These are phyloP conservation scores for Gleditsia sinensis DNA, from an alignment of 306 rosid species.

Conservation along the genomic window DNA sequence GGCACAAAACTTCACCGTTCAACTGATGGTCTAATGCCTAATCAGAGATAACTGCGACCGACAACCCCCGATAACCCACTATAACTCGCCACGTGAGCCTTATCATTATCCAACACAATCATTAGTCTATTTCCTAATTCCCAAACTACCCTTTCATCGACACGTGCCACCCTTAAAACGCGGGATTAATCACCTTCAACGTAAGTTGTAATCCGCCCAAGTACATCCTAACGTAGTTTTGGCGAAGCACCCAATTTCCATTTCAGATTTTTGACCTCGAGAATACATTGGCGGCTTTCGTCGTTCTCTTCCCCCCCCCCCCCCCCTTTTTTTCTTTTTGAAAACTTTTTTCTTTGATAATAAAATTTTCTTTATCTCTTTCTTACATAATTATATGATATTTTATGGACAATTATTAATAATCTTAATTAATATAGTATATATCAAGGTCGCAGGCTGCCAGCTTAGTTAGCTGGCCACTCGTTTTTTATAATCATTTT, in stretches of 20 bases:
- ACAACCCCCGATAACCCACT: not conserved
- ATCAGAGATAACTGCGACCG: not conserved
- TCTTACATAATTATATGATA: constrained; percentile 29
- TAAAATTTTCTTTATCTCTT: no score
- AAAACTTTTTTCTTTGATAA: no score
- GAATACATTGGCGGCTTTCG: constrained; percentile 52
- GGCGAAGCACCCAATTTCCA: no score
- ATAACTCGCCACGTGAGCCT: constrained; percentile 13
- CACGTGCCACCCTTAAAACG: constrained; percentile 8
- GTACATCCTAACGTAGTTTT: constrained; percentile 27
- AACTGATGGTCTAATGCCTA: not conserved
- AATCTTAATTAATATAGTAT: constrained; percentile 2
- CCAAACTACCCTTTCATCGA: constrained; percentile 22
- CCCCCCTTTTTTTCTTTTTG: no score
- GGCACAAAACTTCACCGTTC: no score
- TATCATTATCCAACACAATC: not conserved
- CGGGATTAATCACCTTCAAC: not conserved
- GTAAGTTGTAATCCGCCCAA: not conserved
- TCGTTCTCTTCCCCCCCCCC: constrained; percentile 2
- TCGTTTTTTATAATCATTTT: constrained; percentile 48
- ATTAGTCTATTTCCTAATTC: constrained; percentile 13
- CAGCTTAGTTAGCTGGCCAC: constrained; percentile 82
- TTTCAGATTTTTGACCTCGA: not conserved
- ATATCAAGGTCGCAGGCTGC: constrained; percentile 52
- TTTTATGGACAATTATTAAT: constrained; percentile 42